Evolutionary conservation across 495 filamentous ascomycete genomes (phyloP), one percentile per base, ranked within the genome.

Genomic region (Hypoxylon cercidicola): DNA sequence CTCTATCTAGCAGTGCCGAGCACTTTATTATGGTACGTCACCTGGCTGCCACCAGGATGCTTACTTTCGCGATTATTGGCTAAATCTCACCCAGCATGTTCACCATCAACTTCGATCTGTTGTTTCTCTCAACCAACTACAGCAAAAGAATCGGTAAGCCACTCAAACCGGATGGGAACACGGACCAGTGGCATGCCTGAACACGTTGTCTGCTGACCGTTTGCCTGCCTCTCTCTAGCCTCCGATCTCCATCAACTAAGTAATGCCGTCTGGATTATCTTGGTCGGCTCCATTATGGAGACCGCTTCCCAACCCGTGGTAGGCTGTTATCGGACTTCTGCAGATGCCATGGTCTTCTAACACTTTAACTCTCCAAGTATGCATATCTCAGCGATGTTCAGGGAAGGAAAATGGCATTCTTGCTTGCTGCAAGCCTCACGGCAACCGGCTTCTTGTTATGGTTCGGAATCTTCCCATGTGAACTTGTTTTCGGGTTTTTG

Each of bases 91-190:
- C 18, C 9, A 44, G 52, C 52, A 55, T 46, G 43, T 46, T 46
- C 20, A 55, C 43, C 20, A 55, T 55, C 39, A 55, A 44, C 39
- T 44, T 46, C 25, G 52, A 44, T 45, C 39, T 55, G 20, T 10
- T 55, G 28, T 55, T 55, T 15, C 20, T 55, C 9, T 55, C 39
- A 37, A 44, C 39, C 52, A 46, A 55, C 43, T 44, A 55, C 28
- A 30, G 52, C 39, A 44, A 46, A n/a, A 55, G 52, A 37, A 51
- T 51, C 32, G 48, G 48, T 51, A 51, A 51, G 48, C 10, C 15
- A 8, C 16, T 9, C 46, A 3, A 8, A 4, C 2, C 25, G 47
- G 20, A 18, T 11, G n/a, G 46, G 46, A 25, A 23, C n/a, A n/a
- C 16, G 4, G 32, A 16, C 13, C 15, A 20, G 8, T 15, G 10